Evolutionary conservation across 78 protist genomes (phyloP).

Genomic region (Dictyostelium brefeldianum): DNA sequence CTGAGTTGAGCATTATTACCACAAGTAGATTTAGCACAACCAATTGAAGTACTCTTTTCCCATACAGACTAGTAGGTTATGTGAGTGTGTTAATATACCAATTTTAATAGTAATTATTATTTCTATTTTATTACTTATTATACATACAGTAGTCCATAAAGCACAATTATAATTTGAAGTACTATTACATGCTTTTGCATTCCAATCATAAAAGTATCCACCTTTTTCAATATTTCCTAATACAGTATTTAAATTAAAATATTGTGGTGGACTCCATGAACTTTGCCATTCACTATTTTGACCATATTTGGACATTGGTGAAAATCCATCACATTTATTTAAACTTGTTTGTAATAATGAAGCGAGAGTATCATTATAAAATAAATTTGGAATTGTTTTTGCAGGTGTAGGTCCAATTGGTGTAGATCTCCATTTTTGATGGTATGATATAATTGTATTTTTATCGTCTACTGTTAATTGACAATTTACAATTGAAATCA

Average conservation of each 20-base stretch:
- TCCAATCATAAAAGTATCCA: conserved; percentile 17
- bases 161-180: background rate
- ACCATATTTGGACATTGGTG: background rate
- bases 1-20: background rate
- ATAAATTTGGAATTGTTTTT: background rate
- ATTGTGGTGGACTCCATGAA: background rate
- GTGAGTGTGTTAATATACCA: background rate
- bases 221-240: background rate
- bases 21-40: conserved; percentile 30
- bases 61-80: background rate
- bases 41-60: background rate
- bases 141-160: conserved; percentile 14
- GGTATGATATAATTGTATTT: background rate
- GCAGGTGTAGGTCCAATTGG: conserved; percentile 24
- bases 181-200: background rate
- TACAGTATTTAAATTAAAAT: conserved; percentile 14
- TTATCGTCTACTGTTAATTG: background rate
- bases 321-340: background rate
- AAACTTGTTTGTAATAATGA: background rate
- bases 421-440: conserved; percentile 35
- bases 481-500: background rate
- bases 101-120: background rate
- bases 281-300: conserved; percentile 12
- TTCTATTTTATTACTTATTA: no score
- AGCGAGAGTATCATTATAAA: conserved; percentile 3